Conservation (phyloP, 345 rosid species). For the Cardamine occulta region DNA sequence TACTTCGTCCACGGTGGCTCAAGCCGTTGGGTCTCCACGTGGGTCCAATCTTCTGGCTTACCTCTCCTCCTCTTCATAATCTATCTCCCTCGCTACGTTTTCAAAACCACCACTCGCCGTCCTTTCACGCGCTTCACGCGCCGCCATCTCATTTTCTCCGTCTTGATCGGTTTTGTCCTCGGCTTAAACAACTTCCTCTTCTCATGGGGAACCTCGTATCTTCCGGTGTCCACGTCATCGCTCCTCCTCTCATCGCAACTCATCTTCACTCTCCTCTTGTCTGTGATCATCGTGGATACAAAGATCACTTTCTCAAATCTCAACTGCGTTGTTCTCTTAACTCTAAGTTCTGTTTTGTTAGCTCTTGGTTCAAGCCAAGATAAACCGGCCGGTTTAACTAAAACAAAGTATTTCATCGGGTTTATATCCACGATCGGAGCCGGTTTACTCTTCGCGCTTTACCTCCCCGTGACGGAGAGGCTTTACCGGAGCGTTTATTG, state of each 20-base stretch:
- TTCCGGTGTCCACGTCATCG: constrained; percentile 89
- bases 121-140: constrained; percentile 75
- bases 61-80: constrained; percentile 75
- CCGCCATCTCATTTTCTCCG: constrained; percentile 46
- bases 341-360: constrained; percentile 74
- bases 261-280: constrained; percentile 77
- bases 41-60: constrained; percentile 89
- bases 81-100: constrained; percentile 51
- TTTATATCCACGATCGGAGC: constrained; percentile 79
- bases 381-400: constrained; percentile 56
- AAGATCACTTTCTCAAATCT: constrained; percentile 76
- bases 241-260: constrained; percentile 84
- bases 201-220: constrained; percentile 87
- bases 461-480: constrained; percentile 78
- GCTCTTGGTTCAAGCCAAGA: constrained; percentile 65
- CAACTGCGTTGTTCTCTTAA: constrained; percentile 76
- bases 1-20: constrained; percentile 84
- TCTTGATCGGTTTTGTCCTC: constrained; percentile 63
- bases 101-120: constrained; percentile 64
- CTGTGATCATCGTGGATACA: constrained; percentile 78
- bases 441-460: constrained; percentile 80
- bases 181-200: constrained; percentile 87
- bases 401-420: constrained; percentile 67
- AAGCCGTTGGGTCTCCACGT: constrained; percentile 91
- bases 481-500: constrained; percentile 64